Evolutionary conservation across 2,329 filamentous ascomycete species (phyloP), one percentile per base, ranked within the genome.

Genomic region (Cryphonectria radicalis): DNA sequence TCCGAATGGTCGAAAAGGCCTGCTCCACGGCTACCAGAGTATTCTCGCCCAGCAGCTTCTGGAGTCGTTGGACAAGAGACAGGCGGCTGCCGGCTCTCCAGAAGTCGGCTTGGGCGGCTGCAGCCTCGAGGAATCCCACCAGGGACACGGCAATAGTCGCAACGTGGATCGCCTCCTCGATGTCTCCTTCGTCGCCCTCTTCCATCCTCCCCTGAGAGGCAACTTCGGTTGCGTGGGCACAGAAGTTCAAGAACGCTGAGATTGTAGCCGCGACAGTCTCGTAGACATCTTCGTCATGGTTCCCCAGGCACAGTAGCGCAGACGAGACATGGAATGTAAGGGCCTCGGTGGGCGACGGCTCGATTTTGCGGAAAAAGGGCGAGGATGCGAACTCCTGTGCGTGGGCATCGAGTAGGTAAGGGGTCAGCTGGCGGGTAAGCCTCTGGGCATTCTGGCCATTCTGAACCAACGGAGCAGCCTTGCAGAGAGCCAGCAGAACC

Each of bases 21-120:
- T 93, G 94, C 82, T 98, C 96, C 53, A 98, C 89, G 1, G 93
- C 91, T 17, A 97, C 89, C 74, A 98, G 86, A 78, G 97, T 97
- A 8, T 89, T 86, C 77, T 97, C 95, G 0, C 94, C 95, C 17
- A 99, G 84, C 25, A 97, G 87, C 43, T 87, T 85, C 68, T 90
- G 90, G 46, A 97, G 82, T 64, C 90, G 87, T 72, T 92, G 88
- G 22, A 98, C 88, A 63, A 98, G 82, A 4, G 87, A 86, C 40
- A 97, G 82, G 68, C 94, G 90, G 75, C 96, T 92, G 3, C 89
- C 87, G 1, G 91, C 85, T 72, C 84, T 90, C 94, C 95, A 99
- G 76, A 98, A 95, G 73, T 91, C 88, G 13, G 91, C 89, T 78
- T 95, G 90, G 7, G 90, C 89, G 4, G 94, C 90, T 4, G 92